These are phyloP conservation scores for Metschnikowia orientalis DNA, from an alignment of 805 yeast species.

Conservation along the genomic window DNA sequence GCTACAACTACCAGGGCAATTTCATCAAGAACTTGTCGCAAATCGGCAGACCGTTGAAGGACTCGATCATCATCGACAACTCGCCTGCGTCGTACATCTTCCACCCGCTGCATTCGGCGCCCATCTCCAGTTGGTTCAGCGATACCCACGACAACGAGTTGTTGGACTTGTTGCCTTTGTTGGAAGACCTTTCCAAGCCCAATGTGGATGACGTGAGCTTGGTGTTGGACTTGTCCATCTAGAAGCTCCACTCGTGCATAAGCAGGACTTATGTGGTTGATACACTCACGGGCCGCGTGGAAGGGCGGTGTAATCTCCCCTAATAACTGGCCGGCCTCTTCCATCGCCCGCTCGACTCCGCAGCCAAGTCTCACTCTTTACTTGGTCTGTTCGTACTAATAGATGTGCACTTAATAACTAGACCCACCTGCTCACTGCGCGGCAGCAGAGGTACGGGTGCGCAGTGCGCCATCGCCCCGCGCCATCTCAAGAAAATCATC, in stretches of 20 bases:
- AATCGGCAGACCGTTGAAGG: conserved; percentile 85
- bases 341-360: no score
- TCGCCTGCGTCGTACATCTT: conserved; percentile 97
- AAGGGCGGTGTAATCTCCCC: no score
- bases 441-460: background rate
- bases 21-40: conserved; percentile 91
- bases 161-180: conserved; percentile 82
- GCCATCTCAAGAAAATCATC: conserved; percentile 6
- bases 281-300: conserved; percentile 2
- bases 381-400: background rate
- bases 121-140: conserved; percentile 96
- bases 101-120: conserved; percentile 97
- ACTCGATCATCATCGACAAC: conserved; percentile 87
- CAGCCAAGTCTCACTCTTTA: background rate
- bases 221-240: conserved; percentile 72
- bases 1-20: conserved; percentile 90
- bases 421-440: no score
- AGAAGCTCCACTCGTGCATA: conserved; percentile 12
- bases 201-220: conserved; percentile 80
- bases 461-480: background rate
- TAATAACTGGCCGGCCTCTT: no score
- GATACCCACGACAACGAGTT: conserved; percentile 97
- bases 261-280: conserved; percentile 19
- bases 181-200: conserved; percentile 72
- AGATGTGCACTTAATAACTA: no score